phyloP scores from a whole-genome alignment of 495 filamentous ascomycete genomes.

The Xylaria venustula region DNA sequence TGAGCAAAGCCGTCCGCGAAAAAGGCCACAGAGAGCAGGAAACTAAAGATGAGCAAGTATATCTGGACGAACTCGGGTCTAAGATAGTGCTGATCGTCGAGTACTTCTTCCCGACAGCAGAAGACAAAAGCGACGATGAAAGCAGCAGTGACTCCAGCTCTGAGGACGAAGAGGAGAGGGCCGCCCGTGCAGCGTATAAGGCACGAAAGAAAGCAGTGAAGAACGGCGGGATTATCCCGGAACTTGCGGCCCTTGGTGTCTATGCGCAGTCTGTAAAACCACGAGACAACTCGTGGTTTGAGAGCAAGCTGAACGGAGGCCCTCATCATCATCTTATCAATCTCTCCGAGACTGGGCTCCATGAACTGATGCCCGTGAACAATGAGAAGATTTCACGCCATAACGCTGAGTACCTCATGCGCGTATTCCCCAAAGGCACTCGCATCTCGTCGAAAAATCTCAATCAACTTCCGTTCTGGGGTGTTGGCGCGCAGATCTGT shows the following conservation, averaged over 20 bases:
- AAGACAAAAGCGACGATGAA: conserved; percentile 24
- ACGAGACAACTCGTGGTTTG: conserved; percentile 51
- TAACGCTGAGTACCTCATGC: conserved; percentile 54
- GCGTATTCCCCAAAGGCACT: conserved; percentile 56
- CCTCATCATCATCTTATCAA: conserved; percentile 59
- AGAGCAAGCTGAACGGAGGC: conserved; percentile 35
- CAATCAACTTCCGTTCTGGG: conserved; percentile 51
- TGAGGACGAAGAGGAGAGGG: conserved; percentile 41
- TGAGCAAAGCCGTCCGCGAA: conserved; percentile 42
- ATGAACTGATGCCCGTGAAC: conserved; percentile 32
- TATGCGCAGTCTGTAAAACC: conserved; percentile 60
- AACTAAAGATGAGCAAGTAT: conserved; percentile 38
- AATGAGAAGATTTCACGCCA: conserved; percentile 44
- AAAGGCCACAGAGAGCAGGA: conserved; percentile 44
- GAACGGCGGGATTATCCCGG: conserved; percentile 45
- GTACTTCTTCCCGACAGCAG: conserved; percentile 50
- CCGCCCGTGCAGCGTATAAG: conserved; percentile 39
- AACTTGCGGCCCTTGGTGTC: conserved; percentile 53
- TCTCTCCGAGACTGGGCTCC: conserved; percentile 50
- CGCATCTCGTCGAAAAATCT: conserved; percentile 56
- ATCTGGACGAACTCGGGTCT: conserved; percentile 44
- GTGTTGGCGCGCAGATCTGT: conserved; percentile 53
- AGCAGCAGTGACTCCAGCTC: conserved; percentile 7
- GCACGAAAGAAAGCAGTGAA: conserved; percentile 38
- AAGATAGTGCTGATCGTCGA: conserved; percentile 58